Percentiles rank a stretch among this genome's conserved stretches.
Evolutionary conservation across 176 grass and related monocot species (phyloP).

Genomic region (Aegilops tauschii): DNA sequence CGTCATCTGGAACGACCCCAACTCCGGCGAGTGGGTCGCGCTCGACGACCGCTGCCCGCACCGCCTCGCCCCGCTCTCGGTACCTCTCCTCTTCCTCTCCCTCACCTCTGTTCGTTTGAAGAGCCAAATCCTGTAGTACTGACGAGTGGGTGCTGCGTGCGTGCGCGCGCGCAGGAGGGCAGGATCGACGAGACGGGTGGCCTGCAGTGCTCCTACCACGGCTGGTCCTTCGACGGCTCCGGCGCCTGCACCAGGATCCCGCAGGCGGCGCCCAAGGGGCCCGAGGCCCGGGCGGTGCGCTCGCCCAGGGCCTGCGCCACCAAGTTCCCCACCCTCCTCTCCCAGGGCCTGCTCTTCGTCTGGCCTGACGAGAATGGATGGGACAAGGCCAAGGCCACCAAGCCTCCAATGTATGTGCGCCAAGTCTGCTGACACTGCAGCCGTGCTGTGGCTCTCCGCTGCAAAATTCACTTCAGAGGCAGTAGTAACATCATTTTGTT

Average conservation of each 20-base stretch:
- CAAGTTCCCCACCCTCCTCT: constrained; percentile 86
- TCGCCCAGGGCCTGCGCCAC: constrained; percentile 65
- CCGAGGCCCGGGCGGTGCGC: constrained; percentile 49
- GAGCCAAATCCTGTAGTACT: no score
- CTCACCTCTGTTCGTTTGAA: not conserved
- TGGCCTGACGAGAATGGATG: constrained; percentile 95
- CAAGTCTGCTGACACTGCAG: not conserved
- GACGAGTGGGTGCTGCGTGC: no score
- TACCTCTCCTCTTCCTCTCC: not conserved
- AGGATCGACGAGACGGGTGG: constrained; percentile 90
- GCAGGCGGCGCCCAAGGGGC: constrained; percentile 68
- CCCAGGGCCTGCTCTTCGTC: constrained; percentile 87
- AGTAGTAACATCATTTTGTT: not conserved
- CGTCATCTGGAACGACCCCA: constrained; percentile 92
- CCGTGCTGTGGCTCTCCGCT: not conserved
- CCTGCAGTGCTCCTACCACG: constrained; percentile 97
- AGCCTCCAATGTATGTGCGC: constrained; percentile 69
- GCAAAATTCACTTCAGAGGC: not conserved
- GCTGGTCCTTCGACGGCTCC: constrained; percentile 80
- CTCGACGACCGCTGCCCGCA: constrained; percentile 94
- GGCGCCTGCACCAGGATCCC: constrained; percentile 83
- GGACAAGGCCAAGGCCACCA: constrained; percentile 69
- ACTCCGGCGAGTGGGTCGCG: constrained; percentile 71
- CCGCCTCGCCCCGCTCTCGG: constrained; percentile 92
- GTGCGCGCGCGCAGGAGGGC: constrained; percentile 53